Evolutionary conservation across 148 eudicot genomes (phyloP), one percentile per base, ranked within the genome.

Genomic region (Diospyros lotus): DNA sequence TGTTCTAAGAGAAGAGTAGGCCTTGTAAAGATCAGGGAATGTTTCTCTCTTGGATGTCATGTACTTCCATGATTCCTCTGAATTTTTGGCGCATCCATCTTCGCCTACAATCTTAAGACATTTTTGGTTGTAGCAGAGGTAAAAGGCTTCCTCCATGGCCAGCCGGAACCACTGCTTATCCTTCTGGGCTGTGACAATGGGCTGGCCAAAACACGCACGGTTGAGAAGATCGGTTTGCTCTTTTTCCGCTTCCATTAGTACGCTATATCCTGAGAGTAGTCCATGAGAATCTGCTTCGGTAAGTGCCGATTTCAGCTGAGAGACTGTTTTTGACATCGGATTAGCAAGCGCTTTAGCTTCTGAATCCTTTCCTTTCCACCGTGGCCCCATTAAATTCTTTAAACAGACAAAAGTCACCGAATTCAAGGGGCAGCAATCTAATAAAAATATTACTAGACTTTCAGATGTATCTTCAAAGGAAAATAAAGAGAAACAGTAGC

Each of bases 161-260:
- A 93, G 58, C 73, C 88, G 88, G 79, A 86, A 91, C 89, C 89
- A 85, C 18, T 88, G 93, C 28, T 79, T 87, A 68, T 87, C 88
- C 60, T 81, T 89, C 46, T 89, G 86, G 46, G 88, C 70, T 43
- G 89, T 80, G 39, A 85, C 56, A 28, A 85, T 74, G 38, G 86
- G 84, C 8, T 82, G 80, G 39, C 97, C 97, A 68, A 93, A 91
- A 75, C 97, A 89, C 4, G 93, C 82, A 9, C 77, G 90, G 73
- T 85, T 85, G n/a, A 93, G 80, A 53, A 93, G 82, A 5, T 82
- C 84, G 5, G 84, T 80, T 76, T 86, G 90, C 52, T 83, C 86
- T 18, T 84, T 68, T 63, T 78, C 69, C 13, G 78, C 86, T 72
- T 78, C 80, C 58, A 89, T 80, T 59, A 88, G 87, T 51, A 88